These are phyloP conservation scores for Parastagonospora avenae DNA, from an alignment of 2,329 filamentous ascomycete genomes.

Conservation along the genomic window DNA sequence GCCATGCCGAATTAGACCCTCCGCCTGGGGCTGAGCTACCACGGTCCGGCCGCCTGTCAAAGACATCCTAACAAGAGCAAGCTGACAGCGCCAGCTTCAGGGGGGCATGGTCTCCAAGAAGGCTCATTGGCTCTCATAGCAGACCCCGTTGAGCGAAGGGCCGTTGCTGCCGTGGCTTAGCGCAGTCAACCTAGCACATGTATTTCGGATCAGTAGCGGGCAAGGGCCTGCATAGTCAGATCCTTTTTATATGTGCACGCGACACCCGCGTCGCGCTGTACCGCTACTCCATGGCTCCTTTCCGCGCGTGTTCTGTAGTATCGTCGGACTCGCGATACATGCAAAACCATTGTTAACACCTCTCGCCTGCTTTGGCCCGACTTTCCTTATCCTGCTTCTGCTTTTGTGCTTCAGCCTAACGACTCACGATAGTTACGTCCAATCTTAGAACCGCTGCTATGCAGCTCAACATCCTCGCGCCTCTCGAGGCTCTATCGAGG, in stretches of 20 bases:
- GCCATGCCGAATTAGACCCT: background rate
- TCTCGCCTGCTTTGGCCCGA: background rate
- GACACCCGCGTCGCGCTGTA: background rate
- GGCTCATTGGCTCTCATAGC: background rate
- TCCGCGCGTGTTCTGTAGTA: background rate
- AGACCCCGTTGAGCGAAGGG: background rate
- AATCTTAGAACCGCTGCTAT: conserved; percentile 9
- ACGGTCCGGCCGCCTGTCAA: conserved; percentile 5
- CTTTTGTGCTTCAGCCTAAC: conserved; percentile 3
- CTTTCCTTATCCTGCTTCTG: background rate
- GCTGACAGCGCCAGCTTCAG: background rate
- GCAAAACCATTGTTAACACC: background rate
- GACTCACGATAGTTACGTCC: conserved; percentile 12
- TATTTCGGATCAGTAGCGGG: no score
- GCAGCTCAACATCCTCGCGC: conserved; percentile 19
- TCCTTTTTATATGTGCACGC: conserved; percentile 6
- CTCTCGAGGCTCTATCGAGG: conserved; percentile 17
- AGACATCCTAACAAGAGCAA: background rate
- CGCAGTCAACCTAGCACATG: background rate
- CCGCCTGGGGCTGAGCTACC: background rate
- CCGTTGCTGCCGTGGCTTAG: conserved; percentile 5
- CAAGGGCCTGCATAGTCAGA: background rate
- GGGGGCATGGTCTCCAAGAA: background rate
- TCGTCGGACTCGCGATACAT: background rate
- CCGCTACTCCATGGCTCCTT: background rate